Conservation (phyloP, 2,329 filamentous ascomycete species). For the Sporothrix brasiliensis region DNA sequence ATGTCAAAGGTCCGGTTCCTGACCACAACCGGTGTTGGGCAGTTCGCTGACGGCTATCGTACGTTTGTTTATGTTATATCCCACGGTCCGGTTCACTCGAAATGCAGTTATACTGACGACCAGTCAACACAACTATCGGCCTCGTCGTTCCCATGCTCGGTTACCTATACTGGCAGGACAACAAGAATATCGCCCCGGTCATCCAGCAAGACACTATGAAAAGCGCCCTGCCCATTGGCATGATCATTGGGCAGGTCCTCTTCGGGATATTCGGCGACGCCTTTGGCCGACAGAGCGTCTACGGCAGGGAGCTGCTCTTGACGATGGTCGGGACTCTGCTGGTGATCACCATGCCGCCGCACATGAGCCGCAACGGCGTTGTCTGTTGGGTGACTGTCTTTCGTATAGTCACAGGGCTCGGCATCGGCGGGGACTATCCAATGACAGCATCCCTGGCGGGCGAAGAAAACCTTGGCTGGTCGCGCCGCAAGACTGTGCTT, state of each 20-base stretch:
- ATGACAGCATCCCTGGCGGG: conserved; percentile 10
- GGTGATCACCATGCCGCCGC: conserved; percentile 11
- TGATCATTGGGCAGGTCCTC: conserved; percentile 64
- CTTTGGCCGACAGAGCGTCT: conserved; percentile 54
- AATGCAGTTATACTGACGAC: background rate
- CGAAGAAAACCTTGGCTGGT: conserved; percentile 14
- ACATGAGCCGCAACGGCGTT: background rate
- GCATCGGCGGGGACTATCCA: conserved; percentile 6
- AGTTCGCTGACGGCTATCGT: conserved; percentile 13
- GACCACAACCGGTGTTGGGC: background rate
- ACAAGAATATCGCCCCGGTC: conserved; percentile 50
- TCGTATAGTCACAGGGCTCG: conserved; percentile 34
- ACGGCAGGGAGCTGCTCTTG: background rate
- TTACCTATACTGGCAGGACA: conserved; percentile 27
- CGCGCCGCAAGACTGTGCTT: conserved; percentile 4
- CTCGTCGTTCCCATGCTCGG: conserved; percentile 26
- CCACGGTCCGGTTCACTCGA: too few relatives aligned
- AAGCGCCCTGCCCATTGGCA: conserved; percentile 64
- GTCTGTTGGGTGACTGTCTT: conserved; percentile 13
- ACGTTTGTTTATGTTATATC: background rate
- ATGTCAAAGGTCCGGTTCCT: conserved; percentile 15
- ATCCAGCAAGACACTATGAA: conserved; percentile 66
- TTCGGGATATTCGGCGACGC: conserved; percentile 66
- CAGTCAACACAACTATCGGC: conserved; percentile 17
- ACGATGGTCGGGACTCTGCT: conserved; percentile 1